A percentile compares a stretch with the other conserved stretches of the same genome.
phyloP scores from a whole-genome alignment of 2,329 filamentous ascomycete species.

The Ceratocystis cubensis region DNA sequence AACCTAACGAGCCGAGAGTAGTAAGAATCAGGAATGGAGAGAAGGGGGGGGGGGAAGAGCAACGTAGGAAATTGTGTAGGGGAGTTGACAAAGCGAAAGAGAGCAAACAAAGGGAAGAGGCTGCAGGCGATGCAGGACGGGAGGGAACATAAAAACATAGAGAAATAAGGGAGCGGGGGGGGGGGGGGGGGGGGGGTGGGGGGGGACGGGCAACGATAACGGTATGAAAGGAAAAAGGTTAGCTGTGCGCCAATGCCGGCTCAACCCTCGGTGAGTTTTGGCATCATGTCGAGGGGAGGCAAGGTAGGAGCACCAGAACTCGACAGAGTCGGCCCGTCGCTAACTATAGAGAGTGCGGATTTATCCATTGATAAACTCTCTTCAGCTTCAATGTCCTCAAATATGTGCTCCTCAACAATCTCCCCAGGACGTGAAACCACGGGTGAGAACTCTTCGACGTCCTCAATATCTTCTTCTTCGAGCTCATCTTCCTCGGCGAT shows the following conservation, averaged over 20 bases:
- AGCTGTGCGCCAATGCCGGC: not conserved
- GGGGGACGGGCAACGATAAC: not conserved
- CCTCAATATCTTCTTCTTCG: constrained; percentile 37
- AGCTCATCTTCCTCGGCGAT: constrained; percentile 53
- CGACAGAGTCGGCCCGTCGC: constrained; percentile 10
- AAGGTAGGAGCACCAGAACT: constrained; percentile 14
- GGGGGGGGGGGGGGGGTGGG: not conserved
- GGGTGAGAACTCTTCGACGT: constrained; percentile 28
- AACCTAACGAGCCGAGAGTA: not conserved
- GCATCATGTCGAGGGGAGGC: constrained; percentile 15
- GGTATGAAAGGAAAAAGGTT: not conserved
- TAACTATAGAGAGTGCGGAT: constrained; percentile 9
- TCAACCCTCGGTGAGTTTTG: constrained; percentile 16
- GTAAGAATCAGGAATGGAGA: constrained; percentile 13
- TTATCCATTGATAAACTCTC: constrained; percentile 15
- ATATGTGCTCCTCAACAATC: constrained; percentile 21
- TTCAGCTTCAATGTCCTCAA: constrained; percentile 23
- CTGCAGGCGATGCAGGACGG: not conserved
- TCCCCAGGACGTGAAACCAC: constrained; percentile 14
- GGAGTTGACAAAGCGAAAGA: not conserved
- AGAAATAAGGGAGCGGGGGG: not conserved
- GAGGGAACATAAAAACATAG: not conserved
- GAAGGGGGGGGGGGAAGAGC: not conserved
- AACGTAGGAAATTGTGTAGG: not conserved
- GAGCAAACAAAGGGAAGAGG: constrained; percentile 10